These are phyloP conservation scores for Crithidia mellificae DNA, from an alignment of 208 protist species.

Conservation along the genomic window DNA sequence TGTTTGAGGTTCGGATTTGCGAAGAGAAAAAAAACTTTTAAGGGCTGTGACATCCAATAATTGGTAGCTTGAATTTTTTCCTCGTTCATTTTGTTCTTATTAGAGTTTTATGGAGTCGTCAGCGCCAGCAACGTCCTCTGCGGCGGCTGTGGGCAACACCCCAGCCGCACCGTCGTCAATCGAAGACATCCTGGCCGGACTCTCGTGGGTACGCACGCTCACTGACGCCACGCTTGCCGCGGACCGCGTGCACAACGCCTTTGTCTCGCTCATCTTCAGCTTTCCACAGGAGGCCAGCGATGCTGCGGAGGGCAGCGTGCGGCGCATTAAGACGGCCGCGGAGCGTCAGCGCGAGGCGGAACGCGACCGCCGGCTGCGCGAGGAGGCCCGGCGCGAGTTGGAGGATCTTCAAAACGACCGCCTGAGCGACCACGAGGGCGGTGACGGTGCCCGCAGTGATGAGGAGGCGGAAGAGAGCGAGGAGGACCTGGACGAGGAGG, in stretches of 20 bases:
- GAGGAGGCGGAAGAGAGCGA: conserved; percentile 18
- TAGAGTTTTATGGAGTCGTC: conserved; percentile 23
- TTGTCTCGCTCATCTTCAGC: conserved; percentile 73
- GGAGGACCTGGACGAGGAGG: conserved; percentile 44
- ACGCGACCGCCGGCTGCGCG: conserved; percentile 44
- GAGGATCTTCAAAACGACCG: conserved; percentile 50
- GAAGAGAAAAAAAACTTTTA: not conserved
- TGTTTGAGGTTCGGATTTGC: not conserved
- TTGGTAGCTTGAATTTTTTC: no score
- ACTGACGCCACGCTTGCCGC: conserved; percentile 67
- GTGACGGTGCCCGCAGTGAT: conserved; percentile 12
- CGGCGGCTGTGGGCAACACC: not conserved
- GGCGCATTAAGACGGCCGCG: conserved; percentile 53
- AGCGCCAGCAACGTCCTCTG: not conserved
- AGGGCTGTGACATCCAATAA: not conserved
- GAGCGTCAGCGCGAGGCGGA: conserved; percentile 58
- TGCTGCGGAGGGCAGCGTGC: conserved; percentile 8
- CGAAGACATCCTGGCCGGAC: conserved; percentile 57
- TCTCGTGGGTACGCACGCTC: conserved; percentile 64
- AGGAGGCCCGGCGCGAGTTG: conserved; percentile 53
- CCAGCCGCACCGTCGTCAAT: conserved; percentile 38
- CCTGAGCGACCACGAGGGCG: conserved; percentile 25
- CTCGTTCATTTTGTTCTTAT: not conserved
- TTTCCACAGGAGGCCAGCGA: conserved; percentile 29
- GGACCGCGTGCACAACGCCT: conserved; percentile 69